phyloP scores from a whole-genome alignment of 192 early-diverging fungal genomes.

The Linderina pennispora region DNA sequence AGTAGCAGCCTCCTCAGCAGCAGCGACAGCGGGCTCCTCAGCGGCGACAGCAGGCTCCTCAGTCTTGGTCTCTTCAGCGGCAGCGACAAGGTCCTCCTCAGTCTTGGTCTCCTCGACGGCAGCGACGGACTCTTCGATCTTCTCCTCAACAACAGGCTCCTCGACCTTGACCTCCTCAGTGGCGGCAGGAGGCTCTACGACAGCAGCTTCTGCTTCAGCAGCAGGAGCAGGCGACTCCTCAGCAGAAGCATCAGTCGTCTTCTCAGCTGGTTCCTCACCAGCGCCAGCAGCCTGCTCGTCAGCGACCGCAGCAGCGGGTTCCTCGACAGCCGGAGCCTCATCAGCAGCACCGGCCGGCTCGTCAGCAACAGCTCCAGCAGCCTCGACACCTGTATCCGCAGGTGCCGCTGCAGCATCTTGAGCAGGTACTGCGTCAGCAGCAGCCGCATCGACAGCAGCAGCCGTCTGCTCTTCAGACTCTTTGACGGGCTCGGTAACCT shows the following conservation, averaged over 20 bases:
- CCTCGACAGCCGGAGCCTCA: background rate
- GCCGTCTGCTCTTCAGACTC: background rate
- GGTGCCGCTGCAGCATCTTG: conserved; percentile 3
- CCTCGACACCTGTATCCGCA: conserved; percentile 6
- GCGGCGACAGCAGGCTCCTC: conserved; percentile 2
- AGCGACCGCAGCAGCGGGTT: background rate
- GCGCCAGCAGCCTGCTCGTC: background rate
- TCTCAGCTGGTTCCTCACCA: background rate
- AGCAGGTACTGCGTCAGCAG: conserved; percentile 4
- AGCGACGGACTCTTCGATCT: no score
- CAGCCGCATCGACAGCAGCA: background rate
- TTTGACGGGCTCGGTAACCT: background rate
- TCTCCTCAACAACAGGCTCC: background rate
- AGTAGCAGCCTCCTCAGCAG: conserved; percentile 1
- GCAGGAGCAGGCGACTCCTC: conserved; percentile 7
- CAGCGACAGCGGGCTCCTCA: conserved; percentile 2
- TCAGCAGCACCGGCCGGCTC: conserved; percentile 1
- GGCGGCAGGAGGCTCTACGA: conserved; percentile 1
- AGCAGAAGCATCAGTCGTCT: conserved; percentile 1
- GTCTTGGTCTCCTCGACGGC: background rate
- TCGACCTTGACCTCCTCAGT: conserved; percentile 1
- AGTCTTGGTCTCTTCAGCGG: no score
- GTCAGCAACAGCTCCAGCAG: conserved; percentile 3
- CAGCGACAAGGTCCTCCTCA: no score
- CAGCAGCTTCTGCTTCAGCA: background rate